Evolutionary conservation across 345 rosid genomes (phyloP).

Genomic region (Pistacia vera): DNA sequence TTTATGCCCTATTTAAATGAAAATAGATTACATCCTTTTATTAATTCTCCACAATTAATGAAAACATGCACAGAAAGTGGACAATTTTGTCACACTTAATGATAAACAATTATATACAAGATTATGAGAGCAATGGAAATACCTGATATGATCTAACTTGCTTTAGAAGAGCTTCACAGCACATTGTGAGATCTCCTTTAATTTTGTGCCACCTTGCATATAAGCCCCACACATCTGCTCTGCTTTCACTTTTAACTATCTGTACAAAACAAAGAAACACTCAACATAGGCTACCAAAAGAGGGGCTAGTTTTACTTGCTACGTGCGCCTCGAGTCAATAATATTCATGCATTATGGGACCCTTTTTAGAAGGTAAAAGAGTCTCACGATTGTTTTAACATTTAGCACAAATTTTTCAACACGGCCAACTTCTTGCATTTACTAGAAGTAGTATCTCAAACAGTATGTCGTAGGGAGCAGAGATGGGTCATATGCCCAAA

Average conservation of each 20-base stretch:
- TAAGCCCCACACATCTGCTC: slow-evolving; percentile 82
- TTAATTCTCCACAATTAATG: background rate
- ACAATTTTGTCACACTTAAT: background rate
- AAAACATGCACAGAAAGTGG: background rate
- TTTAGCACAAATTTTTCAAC: background rate
- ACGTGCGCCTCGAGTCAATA: background rate
- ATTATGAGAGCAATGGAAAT: slow-evolving; percentile 15
- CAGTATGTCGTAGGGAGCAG: background rate
- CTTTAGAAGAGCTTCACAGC: slow-evolving; percentile 87
- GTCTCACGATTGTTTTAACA: background rate
- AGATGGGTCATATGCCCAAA: background rate
- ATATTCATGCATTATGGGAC: background rate
- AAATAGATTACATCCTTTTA: background rate
- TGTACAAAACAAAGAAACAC: slow-evolving; percentile 30
- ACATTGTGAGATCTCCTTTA: slow-evolving; percentile 85
- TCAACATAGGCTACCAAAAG: background rate
- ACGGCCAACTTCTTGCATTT: background rate
- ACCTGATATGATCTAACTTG: slow-evolving; percentile 98
- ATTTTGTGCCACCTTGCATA: slow-evolving; percentile 88
- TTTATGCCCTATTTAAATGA: background rate
- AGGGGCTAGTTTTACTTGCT: background rate
- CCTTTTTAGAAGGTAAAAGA: background rate
- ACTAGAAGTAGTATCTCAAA: background rate
- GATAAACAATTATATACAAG: background rate
- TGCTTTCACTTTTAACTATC: slow-evolving; percentile 65